Conservation (phyloP, 768 basidiomycete genomes). For the Pleurotus cornucopiae region DNA sequence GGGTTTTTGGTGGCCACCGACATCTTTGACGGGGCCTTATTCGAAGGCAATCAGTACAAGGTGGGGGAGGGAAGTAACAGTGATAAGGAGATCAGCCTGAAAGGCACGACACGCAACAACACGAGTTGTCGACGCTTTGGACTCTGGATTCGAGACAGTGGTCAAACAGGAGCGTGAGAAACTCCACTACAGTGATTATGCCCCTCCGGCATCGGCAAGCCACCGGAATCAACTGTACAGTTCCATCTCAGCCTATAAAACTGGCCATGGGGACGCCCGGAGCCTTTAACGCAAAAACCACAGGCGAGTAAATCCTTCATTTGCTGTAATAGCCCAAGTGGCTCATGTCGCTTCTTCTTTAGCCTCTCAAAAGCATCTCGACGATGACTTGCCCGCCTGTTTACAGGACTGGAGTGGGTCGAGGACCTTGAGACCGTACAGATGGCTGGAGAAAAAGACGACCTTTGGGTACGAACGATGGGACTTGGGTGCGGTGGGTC, state of each 20-base stretch:
- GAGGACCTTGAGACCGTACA: slow-evolving; percentile 87
- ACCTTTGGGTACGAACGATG: slow-evolving; percentile 38
- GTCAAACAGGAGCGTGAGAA: background rate
- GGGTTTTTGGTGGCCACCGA: slow-evolving; percentile 89
- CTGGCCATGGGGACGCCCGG: background rate
- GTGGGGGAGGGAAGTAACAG: background rate
- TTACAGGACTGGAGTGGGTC: slow-evolving; percentile 64
- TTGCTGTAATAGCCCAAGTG: slow-evolving; percentile 11
- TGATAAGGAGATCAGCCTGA: slow-evolving; percentile 18
- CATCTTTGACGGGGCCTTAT: slow-evolving; percentile 73
- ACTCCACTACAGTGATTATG: slow-evolving; percentile 1
- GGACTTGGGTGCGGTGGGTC: slow-evolving; percentile 85
- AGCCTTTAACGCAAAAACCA: slow-evolving; percentile 50
- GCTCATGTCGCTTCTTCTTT: slow-evolving; percentile 6
- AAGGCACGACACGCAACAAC: slow-evolving; percentile 9
- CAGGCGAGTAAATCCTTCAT: slow-evolving; percentile 44
- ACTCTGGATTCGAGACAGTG: background rate
- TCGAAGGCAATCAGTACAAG: slow-evolving; percentile 25
- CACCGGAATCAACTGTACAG: slow-evolving; percentile 26
- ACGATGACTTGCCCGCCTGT: slow-evolving; percentile 69
- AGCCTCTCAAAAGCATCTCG: slow-evolving; percentile 89
- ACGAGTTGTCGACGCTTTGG: background rate
- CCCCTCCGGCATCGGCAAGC: background rate
- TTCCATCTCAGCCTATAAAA: slow-evolving; percentile 9
- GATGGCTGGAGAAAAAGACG: slow-evolving; percentile 64